Evolutionary conservation across 768 basidiomycete genomes (phyloP).

Genomic region (Tulasnella sp.): DNA sequence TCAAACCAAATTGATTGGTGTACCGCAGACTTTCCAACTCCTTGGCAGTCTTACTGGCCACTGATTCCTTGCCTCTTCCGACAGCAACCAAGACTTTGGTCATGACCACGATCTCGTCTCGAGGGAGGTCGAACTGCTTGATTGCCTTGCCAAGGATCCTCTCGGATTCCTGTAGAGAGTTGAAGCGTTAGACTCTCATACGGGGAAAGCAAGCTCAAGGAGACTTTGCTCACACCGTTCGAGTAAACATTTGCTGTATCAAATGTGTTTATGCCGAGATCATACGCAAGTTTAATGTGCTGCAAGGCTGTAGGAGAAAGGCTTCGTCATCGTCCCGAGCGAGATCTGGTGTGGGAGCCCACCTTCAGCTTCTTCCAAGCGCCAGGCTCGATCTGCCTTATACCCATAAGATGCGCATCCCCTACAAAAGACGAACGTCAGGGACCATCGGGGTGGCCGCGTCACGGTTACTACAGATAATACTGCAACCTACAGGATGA

Average conservation of each 20-base stretch:
- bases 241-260: slow-evolving; percentile 14
- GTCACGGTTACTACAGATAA: neutral
- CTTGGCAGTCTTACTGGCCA: neutral
- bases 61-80: neutral
- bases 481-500: slow-evolving; percentile 5
- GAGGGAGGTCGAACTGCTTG: slow-evolving; percentile 44
- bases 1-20: slow-evolving; percentile 26
- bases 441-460: neutral
- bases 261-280: slow-evolving; percentile 21
- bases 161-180: slow-evolving; percentile 44
- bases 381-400: neutral
- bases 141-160: slow-evolving; percentile 67
- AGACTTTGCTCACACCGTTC: neutral
- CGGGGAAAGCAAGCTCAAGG: neutral
- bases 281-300: slow-evolving; percentile 21
- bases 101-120: slow-evolving; percentile 69
- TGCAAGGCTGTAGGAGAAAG: neutral
- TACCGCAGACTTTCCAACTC: slow-evolving; percentile 27
- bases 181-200: neutral
- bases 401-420: slow-evolving; percentile 18
- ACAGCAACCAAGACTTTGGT: slow-evolving; percentile 52
- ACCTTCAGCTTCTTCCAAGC: slow-evolving; percentile 18
- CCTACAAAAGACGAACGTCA: neutral
- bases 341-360: neutral
- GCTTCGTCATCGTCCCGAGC: neutral